Conservation (phyloP, 352 stramenopile species). For the Globisporangium yorkense region DNA sequence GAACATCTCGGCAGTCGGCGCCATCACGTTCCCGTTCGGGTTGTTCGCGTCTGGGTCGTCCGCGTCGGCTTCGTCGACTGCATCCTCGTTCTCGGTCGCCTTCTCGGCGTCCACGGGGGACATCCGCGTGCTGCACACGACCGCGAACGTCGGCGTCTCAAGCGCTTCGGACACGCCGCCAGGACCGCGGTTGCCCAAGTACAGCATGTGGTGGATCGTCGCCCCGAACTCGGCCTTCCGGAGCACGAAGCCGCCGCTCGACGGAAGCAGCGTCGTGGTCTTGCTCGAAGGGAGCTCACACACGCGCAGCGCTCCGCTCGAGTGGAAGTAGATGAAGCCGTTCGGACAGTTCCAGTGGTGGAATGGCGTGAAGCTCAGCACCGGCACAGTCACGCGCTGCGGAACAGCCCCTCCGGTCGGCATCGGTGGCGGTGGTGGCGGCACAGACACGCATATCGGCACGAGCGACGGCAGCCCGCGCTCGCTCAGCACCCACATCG, state of each 20-base stretch:
- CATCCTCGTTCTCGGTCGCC: constrained; percentile 54
- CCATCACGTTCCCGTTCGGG: constrained; percentile 65
- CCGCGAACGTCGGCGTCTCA: constrained; percentile 69
- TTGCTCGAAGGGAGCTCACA: constrained; percentile 77
- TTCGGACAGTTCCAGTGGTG: constrained; percentile 87
- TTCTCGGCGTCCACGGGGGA: constrained; percentile 46
- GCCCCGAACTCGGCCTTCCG: constrained; percentile 73
- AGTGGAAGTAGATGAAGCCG: constrained; percentile 88
- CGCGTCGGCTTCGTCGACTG: constrained; percentile 38
- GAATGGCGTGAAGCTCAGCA: constrained; percentile 85
- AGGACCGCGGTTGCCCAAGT: constrained; percentile 65
- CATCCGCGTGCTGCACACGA: constrained; percentile 66
- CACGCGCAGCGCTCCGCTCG: constrained; percentile 63
- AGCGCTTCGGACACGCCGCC: constrained; percentile 75
- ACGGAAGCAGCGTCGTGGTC: constrained; percentile 60
- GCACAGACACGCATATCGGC: constrained; percentile 61
- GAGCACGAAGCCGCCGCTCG: constrained; percentile 69
- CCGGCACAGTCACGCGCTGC: constrained; percentile 57
- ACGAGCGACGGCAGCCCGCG: constrained; percentile 60
- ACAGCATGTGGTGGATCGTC: constrained; percentile 79
- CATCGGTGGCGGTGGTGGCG: constrained; percentile 14
- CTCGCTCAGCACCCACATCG: constrained; percentile 80
- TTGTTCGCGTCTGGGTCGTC: constrained; percentile 36
- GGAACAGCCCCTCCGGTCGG: constrained; percentile 16
- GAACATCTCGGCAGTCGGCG: constrained; percentile 75